These are phyloP conservation scores for Cucurbita moschata DNA, from an alignment of 306 rosid genomes.

Conservation along the genomic window DNA sequence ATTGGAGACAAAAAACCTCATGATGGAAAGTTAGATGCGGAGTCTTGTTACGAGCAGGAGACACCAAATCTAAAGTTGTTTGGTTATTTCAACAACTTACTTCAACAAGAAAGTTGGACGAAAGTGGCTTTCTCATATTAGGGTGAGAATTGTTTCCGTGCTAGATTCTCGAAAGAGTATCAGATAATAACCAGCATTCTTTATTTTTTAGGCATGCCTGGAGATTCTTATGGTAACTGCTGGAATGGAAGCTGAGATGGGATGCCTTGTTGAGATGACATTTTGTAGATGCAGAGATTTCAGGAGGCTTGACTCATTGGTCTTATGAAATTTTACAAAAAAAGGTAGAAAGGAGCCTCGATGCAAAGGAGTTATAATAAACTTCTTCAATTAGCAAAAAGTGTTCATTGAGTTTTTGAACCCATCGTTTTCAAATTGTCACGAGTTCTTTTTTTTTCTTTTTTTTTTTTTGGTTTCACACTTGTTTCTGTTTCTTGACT, in stretches of 20 bases:
- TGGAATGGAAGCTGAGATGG: background rate
- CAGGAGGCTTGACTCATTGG: background rate
- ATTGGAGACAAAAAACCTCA: background rate
- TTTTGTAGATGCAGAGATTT: background rate
- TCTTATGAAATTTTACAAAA: background rate
- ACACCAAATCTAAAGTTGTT: background rate
- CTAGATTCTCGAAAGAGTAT: background rate
- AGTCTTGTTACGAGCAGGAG: background rate
- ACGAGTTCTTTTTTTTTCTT: background rate
- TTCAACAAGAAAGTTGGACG: background rate
- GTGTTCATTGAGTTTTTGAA: background rate
- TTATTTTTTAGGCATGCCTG: background rate
- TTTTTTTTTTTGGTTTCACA: background rate
- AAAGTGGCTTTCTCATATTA: background rate
- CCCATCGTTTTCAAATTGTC: background rate
- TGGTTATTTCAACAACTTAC: background rate
- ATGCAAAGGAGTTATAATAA: background rate
- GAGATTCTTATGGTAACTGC: background rate
- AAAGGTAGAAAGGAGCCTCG: background rate
- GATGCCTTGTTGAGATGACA: background rate
- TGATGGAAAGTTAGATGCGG: background rate
- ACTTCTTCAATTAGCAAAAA: background rate
- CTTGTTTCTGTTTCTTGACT: background rate
- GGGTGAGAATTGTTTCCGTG: background rate
- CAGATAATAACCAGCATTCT: background rate